These are phyloP conservation scores for Coccomyxa sp. DNA, from an alignment of 139 green algal genomes.

Conservation along the genomic window DNA sequence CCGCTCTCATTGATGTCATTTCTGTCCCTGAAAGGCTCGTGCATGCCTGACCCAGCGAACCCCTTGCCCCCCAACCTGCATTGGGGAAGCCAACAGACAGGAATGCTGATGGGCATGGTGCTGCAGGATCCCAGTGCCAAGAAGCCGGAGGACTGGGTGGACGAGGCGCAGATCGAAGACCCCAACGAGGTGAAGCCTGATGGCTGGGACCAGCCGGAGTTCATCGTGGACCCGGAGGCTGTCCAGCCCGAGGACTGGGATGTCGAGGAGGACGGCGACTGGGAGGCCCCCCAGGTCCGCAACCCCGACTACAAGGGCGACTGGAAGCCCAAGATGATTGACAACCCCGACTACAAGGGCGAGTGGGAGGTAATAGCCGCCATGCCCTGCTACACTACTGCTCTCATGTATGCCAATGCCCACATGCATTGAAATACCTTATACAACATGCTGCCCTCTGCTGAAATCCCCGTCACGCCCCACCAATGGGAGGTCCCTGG, in stretches of 20 bases:
- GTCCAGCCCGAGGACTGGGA: slow-evolving; percentile 89
- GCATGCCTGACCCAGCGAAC: too few species aligned
- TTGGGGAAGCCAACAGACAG: too few species aligned
- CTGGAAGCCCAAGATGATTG: slow-evolving; percentile 75
- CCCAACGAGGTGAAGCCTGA: slow-evolving; percentile 46
- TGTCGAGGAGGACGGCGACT: slow-evolving; percentile 90
- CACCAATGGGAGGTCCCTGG: too few species aligned
- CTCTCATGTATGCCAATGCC: slow-evolving; percentile 73
- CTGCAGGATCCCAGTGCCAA: slow-evolving; percentile 78
- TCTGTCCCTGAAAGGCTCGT: too few species aligned
- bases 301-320: slow-evolving; percentile 80
- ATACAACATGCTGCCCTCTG: too few species aligned
- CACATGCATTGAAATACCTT: slow-evolving; percentile 2
- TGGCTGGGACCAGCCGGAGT: not conserved
- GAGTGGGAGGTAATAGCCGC: slow-evolving; percentile 76
- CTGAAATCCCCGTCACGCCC: too few species aligned
- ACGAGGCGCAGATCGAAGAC: slow-evolving; percentile 74
- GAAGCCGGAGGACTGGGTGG: slow-evolving; percentile 91
- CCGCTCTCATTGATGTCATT: too few species aligned
- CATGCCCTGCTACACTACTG: slow-evolving; percentile 25
- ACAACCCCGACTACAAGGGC: slow-evolving; percentile 92
- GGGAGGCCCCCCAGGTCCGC: slow-evolving; percentile 69
- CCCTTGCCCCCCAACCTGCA: too few species aligned
- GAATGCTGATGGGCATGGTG: not conserved
- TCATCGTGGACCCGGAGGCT: slow-evolving; percentile 39